Evolutionary conservation across 176 grass and related monocot species (phyloP).

Genomic region (Lolium perenne): DNA sequence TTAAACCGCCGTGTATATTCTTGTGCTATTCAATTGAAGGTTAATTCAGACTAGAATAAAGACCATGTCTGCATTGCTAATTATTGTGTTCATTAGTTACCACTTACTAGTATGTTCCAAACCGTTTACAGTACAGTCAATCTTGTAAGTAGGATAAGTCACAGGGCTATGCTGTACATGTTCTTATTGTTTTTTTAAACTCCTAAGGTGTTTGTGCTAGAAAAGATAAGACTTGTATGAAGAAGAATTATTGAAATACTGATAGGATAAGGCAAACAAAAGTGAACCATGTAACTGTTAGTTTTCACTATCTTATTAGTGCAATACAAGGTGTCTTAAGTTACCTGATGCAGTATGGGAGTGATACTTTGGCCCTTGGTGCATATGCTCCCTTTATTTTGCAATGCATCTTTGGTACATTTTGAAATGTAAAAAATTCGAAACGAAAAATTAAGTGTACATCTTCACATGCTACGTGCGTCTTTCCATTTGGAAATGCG

Average conservation of each 20-base stretch:
- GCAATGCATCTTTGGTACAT: no score
- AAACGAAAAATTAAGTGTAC: no score
- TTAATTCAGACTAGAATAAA: background rate
- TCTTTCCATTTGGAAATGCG: no score
- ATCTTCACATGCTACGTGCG: no score
- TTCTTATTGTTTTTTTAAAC: constrained; percentile 7
- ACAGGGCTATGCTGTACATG: background rate
- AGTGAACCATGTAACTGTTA: constrained; percentile 8
- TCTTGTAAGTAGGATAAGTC: constrained; percentile 32
- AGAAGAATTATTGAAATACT: constrained; percentile 2
- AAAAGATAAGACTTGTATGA: constrained; percentile 28
- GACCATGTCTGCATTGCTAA: constrained; percentile 3
- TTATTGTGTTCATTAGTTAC: constrained; percentile 7
- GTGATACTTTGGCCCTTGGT: no score
- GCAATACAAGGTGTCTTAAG: background rate
- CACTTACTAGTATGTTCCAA: background rate
- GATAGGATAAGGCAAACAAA: background rate
- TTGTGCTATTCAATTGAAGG: constrained; percentile 26
- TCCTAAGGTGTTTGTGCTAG: background rate
- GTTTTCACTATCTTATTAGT: constrained; percentile 20
- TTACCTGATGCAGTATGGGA: constrained; percentile 14
- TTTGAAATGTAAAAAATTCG: no score
- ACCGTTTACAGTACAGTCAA: background rate
- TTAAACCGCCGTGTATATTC: background rate
- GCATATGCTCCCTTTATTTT: no score